Evolutionary conservation across 805 yeast species (phyloP), one percentile per base, ranked within the genome.

Genomic region (Candida quercuum): DNA sequence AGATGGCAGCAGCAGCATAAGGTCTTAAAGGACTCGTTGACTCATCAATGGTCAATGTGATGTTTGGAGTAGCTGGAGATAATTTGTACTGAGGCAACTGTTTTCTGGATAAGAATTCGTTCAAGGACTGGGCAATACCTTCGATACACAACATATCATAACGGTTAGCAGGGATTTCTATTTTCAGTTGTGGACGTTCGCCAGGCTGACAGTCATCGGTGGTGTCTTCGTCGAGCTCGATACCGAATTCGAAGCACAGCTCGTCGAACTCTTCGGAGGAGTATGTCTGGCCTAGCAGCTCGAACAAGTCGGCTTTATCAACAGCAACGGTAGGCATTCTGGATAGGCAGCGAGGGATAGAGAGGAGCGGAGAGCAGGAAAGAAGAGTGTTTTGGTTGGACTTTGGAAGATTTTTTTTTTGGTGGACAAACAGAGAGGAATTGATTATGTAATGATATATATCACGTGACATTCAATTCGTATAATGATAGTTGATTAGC

Each of bases 121-220:
- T 88, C 58, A 93, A 70, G 1, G 98, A 91, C 58, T 87, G 94
- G 1, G 97, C 88, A 63, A 93, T 88, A 58, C 99, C 99, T 66
- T 93, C 99, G 52, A 88, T 84, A 71, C 99, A 94, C 48, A 93
- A 78, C 89, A 93, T 79, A 62, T 93, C 99, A 59, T 93, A 94
- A 72, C 99, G 84, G 68, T 93, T 93, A 45, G 99, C 99, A 41
- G 96, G 97, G 47, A 94, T 81, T 63, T 93, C 99, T 56, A 93
- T 87, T 67, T 93, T 93, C 54, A 86, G 74, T 64, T 91, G 94
- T n/a, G 99, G 97, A 62, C 96, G 81, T 64, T 86, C 95, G 47
- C 78, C 85, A n/a, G 71, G 69, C 60, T 73, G 76, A 48, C 83
- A 81, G 28, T 63, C 67, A 28, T 83, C 86, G 30, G 95, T 85